These are phyloP conservation scores for Ceratocystis harringtonii DNA, from an alignment of 2,329 filamentous ascomycete species.

Conservation along the genomic window DNA sequence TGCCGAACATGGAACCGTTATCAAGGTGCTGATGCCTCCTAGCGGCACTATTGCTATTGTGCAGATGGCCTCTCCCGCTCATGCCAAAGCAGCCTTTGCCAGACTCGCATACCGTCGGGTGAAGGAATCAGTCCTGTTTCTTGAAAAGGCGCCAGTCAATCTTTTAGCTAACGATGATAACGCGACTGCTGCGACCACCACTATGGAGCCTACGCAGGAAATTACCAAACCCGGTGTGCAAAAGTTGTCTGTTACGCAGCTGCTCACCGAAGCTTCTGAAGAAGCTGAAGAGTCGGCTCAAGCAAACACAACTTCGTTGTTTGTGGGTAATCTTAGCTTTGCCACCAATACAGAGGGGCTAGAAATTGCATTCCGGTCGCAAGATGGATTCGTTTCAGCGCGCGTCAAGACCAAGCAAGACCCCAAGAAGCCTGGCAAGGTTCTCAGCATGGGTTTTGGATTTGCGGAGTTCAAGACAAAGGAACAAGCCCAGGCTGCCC, in stretches of 20 bases:
- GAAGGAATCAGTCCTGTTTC: conserved; percentile 77
- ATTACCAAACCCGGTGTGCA: conserved; percentile 30
- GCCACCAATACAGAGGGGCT: conserved; percentile 64
- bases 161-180: conserved; percentile 41
- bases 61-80: conserved; percentile 63
- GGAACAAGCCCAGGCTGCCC: conserved; percentile 61
- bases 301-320: conserved; percentile 55
- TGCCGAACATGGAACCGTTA: conserved; percentile 69
- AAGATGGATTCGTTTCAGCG: conserved; percentile 80
- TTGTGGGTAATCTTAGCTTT: conserved; percentile 90
- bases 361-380: conserved; percentile 58
- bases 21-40: conserved; percentile 78
- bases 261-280: conserved; percentile 47
- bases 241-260: conserved; percentile 49
- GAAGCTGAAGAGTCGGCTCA: conserved; percentile 34
- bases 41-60: conserved; percentile 87
- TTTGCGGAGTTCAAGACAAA: conserved; percentile 80
- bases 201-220: conserved; percentile 23
- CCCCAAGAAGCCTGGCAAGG: conserved; percentile 74
- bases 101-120: conserved; percentile 79
- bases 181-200: conserved; percentile 18
- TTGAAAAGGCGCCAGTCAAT: conserved; percentile 83
- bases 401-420: conserved; percentile 87
- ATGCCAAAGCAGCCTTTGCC: conserved; percentile 72
- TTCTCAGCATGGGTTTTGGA: conserved; percentile 92